Base-by-base conservation (phyloP, 2,329 filamentous ascomycete genomes). In the Trichophaea hybrida region DNA sequence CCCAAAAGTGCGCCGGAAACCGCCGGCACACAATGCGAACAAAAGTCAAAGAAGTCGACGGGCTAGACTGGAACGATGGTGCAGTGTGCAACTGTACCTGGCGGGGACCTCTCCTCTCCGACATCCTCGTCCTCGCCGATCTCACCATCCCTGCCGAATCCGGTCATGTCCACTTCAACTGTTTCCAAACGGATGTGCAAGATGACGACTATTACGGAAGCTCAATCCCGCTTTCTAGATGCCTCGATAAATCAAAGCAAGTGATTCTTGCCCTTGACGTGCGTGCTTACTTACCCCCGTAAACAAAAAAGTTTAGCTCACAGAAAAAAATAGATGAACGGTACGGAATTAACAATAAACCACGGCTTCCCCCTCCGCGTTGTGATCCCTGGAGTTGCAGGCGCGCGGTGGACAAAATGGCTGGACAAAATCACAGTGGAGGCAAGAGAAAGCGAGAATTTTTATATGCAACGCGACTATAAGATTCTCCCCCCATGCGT, bases 81-180 rank as follows among this genome's bases (percentile, higher is more conserved):
- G 80, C 79, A 0, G 75, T 81, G 17, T 81, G 81, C 78, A 82
- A 81, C 65, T 80, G 78, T 65, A 73, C 71, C 58, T 82, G 78
- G 78, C 74, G 72, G 12, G 78, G 78, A 0, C 79, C 79, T 1
- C 70, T 76, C 4, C 71, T 82, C 10, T 68, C 71, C 33, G 78
- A 81, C 66, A 73, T 82, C 2, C 69, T 83, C 38, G 64, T 70
- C 1, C 70, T 70, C 35, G 77, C 77, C 1, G 74, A 74, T 1
- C 59, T 80, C 10, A 66, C 68, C 2, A 61, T 74, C 4, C 10
- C 10, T 10, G 65, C 68, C 1, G 69, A 70, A 38, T 65, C 66
- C 62, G 61, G 62, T 6, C 77, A 82, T 70, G 78, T 81, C 2
- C 77, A 76, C 0, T 82, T 82, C 68, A 75, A 76, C 10, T 81